Conservation (phyloP, 805 yeast genomes). For the Maudiozyma turicensis region DNA sequence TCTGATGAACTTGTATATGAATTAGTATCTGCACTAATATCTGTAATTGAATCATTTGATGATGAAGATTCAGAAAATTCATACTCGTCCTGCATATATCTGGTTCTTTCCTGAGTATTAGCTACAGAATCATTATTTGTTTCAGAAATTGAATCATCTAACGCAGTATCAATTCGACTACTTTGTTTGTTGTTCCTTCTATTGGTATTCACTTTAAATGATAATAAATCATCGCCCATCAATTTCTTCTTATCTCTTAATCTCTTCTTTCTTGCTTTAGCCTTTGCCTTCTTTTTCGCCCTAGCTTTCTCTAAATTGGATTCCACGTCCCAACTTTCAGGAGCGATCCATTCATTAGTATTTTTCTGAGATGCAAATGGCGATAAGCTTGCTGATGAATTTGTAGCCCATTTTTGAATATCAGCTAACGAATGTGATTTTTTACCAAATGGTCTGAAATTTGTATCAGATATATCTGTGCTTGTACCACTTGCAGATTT, state of each 20-base stretch:
- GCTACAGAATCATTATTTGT: conserved; percentile 4
- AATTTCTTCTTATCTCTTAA: conserved; percentile 1
- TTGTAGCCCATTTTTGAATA: conserved; percentile 3
- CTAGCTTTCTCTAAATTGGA: conserved; percentile 10
- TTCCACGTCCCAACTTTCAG: conserved; percentile 55
- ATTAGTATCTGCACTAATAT: background rate
- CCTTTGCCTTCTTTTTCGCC: conserved; percentile 4
- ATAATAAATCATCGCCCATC: background rate
- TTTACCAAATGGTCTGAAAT: conserved; percentile 2
- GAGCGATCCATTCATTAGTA: conserved; percentile 39
- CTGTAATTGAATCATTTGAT: background rate
- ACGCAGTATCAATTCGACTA: conserved; percentile 4
- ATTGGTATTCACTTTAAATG: background rate
- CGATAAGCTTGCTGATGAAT: background rate
- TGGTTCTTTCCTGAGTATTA: background rate
- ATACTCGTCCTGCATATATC: background rate
- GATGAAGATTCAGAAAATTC: background rate
- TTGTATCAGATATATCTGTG: background rate
- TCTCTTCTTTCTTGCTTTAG: conserved; percentile 2
- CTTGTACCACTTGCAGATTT: background rate
- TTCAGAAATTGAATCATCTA: conserved; percentile 2
- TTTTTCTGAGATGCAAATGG: conserved; percentile 1
- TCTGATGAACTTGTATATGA: conserved; percentile 2
- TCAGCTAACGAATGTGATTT: conserved; percentile 12
- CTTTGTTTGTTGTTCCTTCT: background rate